phyloP scores from a whole-genome alignment of 768 basidiomycete species.

The Mycena indigotica region DNA sequence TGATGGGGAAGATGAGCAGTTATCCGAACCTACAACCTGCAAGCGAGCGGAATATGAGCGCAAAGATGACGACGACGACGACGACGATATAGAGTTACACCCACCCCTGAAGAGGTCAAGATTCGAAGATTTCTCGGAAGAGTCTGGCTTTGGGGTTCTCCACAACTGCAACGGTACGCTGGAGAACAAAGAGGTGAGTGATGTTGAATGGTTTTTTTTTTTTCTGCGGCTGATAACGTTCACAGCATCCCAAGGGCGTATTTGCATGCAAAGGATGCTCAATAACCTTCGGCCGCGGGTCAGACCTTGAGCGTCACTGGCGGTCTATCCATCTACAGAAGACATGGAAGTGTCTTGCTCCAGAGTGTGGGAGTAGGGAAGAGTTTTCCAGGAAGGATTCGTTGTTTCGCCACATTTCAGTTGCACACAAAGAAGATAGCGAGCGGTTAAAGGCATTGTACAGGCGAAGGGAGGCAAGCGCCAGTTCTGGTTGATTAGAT shows the following conservation, averaged over 20 bases:
- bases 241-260: neutral
- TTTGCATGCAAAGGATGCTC: neutral
- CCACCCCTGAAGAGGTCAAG: slow-evolving; percentile 2
- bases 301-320: neutral
- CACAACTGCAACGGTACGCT: neutral
- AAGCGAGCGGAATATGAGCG: too few relatives aligned
- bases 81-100: neutral
- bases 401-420: slow-evolving; percentile 1
- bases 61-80: too few relatives aligned
- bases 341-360: neutral
- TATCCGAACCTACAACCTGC: too few relatives aligned
- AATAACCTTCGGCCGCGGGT: neutral
- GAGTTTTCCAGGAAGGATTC: neutral
- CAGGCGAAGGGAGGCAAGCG: neutral
- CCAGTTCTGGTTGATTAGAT: neutral
- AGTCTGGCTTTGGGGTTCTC: neutral
- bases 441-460: slow-evolving; percentile 1
- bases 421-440: neutral
- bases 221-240: neutral
- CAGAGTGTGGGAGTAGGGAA: neutral
- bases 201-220: neutral
- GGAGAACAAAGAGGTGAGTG: neutral
- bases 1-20: too few relatives aligned
- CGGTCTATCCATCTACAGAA: neutral
- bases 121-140: neutral